These are phyloP conservation scores for Juglanconis oblonga DNA, from an alignment of 2,329 filamentous ascomycete species.

Conservation along the genomic window DNA sequence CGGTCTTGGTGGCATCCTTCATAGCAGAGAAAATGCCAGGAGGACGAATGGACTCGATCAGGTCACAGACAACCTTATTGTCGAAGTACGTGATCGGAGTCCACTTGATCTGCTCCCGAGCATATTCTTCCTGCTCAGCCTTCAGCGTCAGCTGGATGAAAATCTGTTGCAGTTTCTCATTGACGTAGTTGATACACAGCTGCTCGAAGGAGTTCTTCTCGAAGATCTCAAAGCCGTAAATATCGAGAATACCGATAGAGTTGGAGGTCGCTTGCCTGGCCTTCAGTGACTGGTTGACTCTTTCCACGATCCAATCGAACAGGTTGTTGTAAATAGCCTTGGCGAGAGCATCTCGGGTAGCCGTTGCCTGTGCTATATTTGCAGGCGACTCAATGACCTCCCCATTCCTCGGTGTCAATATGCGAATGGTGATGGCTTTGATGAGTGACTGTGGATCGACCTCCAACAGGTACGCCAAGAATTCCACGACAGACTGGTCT, in stretches of 20 bases:
- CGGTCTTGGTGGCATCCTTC: conserved; percentile 98
- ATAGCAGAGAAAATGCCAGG: conserved; percentile 91
- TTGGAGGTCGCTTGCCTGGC: conserved; percentile 74
- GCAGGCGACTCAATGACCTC: conserved; percentile 73
- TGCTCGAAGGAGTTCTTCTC: conserved; percentile 99
- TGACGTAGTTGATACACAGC: conserved; percentile 99
- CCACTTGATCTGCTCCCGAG: conserved; percentile 94
- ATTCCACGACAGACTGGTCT: conserved; percentile 90
- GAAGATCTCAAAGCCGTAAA: conserved; percentile 99
- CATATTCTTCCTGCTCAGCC: conserved; percentile 97
- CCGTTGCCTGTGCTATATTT: conserved; percentile 80
- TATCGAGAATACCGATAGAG: conserved; percentile 94
- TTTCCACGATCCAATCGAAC: conserved; percentile 96
- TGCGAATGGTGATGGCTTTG: conserved; percentile 83
- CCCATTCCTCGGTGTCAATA: conserved; percentile 68
- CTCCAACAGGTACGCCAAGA: conserved; percentile 89
- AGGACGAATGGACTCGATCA: conserved; percentile 89
- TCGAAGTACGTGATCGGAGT: conserved; percentile 99
- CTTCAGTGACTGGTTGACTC: conserved; percentile 84
- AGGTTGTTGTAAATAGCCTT: conserved; percentile 98
- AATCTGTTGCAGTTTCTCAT: conserved; percentile 98
- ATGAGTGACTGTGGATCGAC: conserved; percentile 77
- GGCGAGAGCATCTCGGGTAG: conserved; percentile 85
- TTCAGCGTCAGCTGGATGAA: conserved; percentile 97
- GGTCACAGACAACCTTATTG: conserved; percentile 96